Percentiles rank a stretch among this genome's conserved stretches.
Conservation (phyloP, 441 rosid genomes). For the Bruguiera hainesii region DNA sequence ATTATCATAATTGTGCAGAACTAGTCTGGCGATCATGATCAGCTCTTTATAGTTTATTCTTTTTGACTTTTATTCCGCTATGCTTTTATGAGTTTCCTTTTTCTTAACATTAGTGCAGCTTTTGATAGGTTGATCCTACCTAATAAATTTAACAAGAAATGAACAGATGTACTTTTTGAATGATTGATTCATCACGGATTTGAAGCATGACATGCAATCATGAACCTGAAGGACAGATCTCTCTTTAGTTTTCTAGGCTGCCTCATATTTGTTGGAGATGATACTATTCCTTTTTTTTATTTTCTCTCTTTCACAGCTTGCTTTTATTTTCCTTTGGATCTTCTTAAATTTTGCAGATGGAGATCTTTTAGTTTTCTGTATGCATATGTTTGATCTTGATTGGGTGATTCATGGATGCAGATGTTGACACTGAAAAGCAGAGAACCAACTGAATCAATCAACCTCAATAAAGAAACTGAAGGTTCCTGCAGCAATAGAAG, state of each 20-base stretch:
- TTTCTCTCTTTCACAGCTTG: background rate
- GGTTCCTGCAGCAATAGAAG: constrained; percentile 93
- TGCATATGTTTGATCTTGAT: constrained; percentile 4
- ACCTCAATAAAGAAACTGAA: constrained; percentile 92
- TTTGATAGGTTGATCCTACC: constrained; percentile 7
- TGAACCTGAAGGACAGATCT: constrained; percentile 9
- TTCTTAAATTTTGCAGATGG: background rate
- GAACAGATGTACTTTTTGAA: constrained; percentile 3
- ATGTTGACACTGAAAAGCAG: constrained; percentile 75
- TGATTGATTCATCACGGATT: constrained; percentile 17
- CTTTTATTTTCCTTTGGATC: background rate
- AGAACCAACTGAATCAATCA: constrained; percentile 80
- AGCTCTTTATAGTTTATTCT: constrained; percentile 6
- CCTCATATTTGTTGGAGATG: background rate
- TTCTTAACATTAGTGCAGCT: constrained; percentile 19
- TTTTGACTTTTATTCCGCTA: constrained; percentile 22
- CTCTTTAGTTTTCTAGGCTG: background rate
- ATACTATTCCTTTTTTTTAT: background rate
- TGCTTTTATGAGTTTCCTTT: constrained; percentile 12
- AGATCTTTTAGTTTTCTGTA: background rate
- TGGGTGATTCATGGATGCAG: constrained; percentile 36
- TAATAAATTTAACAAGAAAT: background rate
- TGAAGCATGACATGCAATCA: constrained; percentile 7
- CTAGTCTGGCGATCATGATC: constrained; percentile 4
- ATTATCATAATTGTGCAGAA: background rate